These are phyloP conservation scores for Pneumocystis sp. DNA, from an alignment of 1,139 yeast species.

Conservation along the genomic window DNA sequence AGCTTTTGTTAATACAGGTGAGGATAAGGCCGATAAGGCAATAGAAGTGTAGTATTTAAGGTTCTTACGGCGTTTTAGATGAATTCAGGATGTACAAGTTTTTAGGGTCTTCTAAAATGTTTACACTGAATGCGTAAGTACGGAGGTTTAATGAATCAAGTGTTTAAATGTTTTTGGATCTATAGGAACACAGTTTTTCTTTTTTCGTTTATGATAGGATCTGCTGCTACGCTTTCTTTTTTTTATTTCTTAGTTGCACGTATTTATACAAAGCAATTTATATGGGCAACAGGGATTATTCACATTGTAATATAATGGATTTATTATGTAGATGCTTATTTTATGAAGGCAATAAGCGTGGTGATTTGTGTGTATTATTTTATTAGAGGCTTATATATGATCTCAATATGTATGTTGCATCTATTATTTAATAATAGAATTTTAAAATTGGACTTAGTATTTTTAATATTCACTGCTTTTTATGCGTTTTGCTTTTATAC, in stretches of 20 bases:
- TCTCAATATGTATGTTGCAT: neutral
- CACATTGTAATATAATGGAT: constrained; percentile 25
- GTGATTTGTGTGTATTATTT: constrained; percentile 15
- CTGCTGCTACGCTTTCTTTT: constrained; percentile 46
- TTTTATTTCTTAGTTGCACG: constrained; percentile 47
- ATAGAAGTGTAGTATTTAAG: neutral
- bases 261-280: constrained; percentile 48
- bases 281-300: constrained; percentile 48
- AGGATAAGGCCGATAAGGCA: neutral
- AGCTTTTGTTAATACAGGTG: constrained; percentile 34
- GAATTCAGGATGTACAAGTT: neutral
- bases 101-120: constrained; percentile 26
- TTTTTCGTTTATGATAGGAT: constrained; percentile 49
- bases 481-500: constrained; percentile 64
- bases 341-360: neutral
- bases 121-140: constrained; percentile 30
- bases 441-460: constrained; percentile 64
- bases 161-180: neutral
- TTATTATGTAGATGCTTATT: neutral
- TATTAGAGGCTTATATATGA: neutral
- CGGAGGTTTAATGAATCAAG: too few relatives aligned
- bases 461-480: constrained; percentile 37
- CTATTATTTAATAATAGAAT: constrained; percentile 10
- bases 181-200: constrained; percentile 54
- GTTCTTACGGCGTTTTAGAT: neutral